phyloP scores from a whole-genome alignment of 495 filamentous ascomycete species.

The Xylaria acuta region DNA sequence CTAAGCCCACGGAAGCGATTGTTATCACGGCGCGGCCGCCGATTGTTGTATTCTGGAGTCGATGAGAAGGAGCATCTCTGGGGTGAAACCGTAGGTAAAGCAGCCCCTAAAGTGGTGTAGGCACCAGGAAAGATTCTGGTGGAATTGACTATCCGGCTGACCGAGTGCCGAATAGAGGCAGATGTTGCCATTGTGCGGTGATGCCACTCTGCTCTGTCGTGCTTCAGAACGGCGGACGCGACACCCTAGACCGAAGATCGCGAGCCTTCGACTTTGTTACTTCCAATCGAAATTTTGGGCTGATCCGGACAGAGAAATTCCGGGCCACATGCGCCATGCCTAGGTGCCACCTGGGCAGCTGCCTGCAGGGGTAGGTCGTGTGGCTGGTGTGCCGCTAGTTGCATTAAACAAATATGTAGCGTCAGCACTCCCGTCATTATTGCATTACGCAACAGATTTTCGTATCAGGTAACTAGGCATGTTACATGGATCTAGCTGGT shows the following conservation, averaged over 20 bases:
- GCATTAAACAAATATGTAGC: neutral
- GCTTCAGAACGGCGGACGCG: slow-evolving; percentile 2
- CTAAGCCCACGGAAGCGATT: slow-evolving; percentile 80
- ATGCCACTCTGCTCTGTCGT: slow-evolving; percentile 1
- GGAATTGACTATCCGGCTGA: slow-evolving; percentile 41
- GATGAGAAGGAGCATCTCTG: slow-evolving; percentile 40
- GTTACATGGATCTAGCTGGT: neutral
- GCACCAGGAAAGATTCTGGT: slow-evolving; percentile 25
- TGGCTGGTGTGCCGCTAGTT: neutral
- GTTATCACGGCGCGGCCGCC: slow-evolving; percentile 57
- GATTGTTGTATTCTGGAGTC: slow-evolving; percentile 34
- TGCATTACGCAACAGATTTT: neutral
- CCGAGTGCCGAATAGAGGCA: slow-evolving; percentile 51
- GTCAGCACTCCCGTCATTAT: neutral
- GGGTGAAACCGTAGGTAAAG: slow-evolving; percentile 19
- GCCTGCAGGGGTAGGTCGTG: neutral
- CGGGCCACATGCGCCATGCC: slow-evolving; percentile 23
- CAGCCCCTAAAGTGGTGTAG: slow-evolving; percentile 25
- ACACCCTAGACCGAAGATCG: slow-evolving; percentile 13
- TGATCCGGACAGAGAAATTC: slow-evolving; percentile 36
- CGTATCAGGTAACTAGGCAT: neutral
- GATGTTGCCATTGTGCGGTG: slow-evolving; percentile 48
- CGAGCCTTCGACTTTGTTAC: slow-evolving; percentile 16
- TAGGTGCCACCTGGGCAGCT: neutral
- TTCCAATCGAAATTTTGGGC: slow-evolving; percentile 36